Percentiles rank a stretch among this genome's conserved stretches.
These are phyloP conservation scores for Scutellaria minor DNA, from an alignment of 257 asterid species.

Conservation along the genomic window DNA sequence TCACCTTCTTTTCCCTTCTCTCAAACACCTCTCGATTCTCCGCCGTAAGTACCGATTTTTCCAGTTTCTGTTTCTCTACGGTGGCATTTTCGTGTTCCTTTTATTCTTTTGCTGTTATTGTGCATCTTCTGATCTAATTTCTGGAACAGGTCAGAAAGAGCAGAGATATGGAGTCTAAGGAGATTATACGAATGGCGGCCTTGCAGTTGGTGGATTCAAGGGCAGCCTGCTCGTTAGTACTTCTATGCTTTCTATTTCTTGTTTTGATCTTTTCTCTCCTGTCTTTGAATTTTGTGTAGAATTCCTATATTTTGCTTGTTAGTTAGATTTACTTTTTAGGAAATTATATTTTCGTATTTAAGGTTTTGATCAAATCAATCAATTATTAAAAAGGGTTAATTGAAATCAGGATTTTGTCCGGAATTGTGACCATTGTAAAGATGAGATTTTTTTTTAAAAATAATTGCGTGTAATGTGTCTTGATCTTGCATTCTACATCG, in stretches of 20 bases:
- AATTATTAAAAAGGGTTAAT: neutral
- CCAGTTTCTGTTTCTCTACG: neutral
- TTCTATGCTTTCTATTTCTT: conserved; percentile 5
- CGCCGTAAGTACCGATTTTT: conserved; percentile 48
- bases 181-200: conserved; percentile 90
- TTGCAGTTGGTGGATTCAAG: conserved; percentile 92
- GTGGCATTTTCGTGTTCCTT: neutral
- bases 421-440: neutral
- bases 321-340: conserved; percentile 18
- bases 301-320: neutral
- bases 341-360: neutral
- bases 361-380: neutral
- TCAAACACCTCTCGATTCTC: conserved; percentile 38
- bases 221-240: conserved; percentile 61
- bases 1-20: conserved; percentile 59
- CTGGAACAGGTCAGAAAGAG: conserved; percentile 55
- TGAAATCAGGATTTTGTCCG: neutral
- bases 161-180: conserved; percentile 79
- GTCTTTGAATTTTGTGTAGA: neutral
- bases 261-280: neutral
- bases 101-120: neutral
- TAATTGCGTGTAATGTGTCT: neutral
- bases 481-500: too few species aligned
- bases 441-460: neutral
- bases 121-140: conserved; percentile 22